These are phyloP conservation scores for Antarctomyces pellizariae DNA, from an alignment of 495 filamentous ascomycete genomes.

Conservation along the genomic window DNA sequence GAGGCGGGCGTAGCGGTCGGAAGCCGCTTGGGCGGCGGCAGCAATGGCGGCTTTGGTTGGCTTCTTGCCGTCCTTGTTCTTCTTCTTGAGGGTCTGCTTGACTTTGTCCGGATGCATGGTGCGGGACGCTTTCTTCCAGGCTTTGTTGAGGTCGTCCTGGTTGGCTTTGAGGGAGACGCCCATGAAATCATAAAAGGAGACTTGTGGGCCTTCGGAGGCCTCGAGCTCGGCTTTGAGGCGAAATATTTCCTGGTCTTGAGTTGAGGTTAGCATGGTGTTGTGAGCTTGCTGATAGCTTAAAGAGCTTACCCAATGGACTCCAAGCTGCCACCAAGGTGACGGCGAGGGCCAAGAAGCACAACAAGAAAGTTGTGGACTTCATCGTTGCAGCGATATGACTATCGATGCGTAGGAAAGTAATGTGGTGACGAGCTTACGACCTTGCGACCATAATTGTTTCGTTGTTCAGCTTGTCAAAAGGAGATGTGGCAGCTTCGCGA, in stretches of 20 bases:
- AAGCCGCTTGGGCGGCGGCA: constrained; percentile 48
- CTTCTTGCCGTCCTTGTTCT: constrained; percentile 30
- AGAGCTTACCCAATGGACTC: constrained; percentile 54
- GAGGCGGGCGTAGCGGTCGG: constrained; percentile 58
- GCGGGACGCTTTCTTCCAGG: constrained; percentile 68
- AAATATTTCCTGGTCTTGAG: constrained; percentile 88
- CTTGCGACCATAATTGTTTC: too few species aligned
- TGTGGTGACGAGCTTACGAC: too few species aligned
- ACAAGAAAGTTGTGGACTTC: too few species aligned
- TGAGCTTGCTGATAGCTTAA: too few species aligned
- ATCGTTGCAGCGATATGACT: too few species aligned
- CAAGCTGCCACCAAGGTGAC: constrained; percentile 45
- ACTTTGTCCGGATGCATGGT: constrained; percentile 88
- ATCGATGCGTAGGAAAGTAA: too few species aligned
- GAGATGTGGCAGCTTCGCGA: too few species aligned
- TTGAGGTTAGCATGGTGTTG: constrained; percentile 4
- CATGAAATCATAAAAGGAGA: constrained; percentile 91
- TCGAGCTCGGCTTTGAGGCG: constrained; percentile 69
- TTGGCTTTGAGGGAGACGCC: constrained; percentile 45
- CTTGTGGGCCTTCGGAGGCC: constrained; percentile 46
- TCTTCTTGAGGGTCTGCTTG: constrained; percentile 46
- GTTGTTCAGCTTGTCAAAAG: too few species aligned
- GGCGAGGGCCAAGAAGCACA: constrained; percentile 32
- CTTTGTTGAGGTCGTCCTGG: constrained; percentile 80
- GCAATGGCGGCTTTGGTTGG: constrained; percentile 51